Base-by-base conservation (phyloP, 768 basidiomycete genomes). In the Termitomyces sp. region DNA sequence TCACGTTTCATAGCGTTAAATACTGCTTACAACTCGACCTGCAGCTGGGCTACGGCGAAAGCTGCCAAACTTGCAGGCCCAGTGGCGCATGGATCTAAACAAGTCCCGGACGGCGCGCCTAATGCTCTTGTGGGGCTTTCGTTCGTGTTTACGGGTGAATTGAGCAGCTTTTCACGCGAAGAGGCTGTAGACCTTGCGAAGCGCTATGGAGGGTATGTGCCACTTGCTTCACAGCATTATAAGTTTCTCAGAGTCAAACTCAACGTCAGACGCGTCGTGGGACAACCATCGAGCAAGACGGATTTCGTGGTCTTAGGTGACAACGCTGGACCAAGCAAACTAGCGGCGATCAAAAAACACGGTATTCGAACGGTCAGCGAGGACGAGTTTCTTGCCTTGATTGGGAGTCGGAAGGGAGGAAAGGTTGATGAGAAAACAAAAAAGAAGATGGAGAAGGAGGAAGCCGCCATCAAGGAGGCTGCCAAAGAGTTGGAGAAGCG, bases 81-180 rank as follows among this genome's bases (percentile, higher is more conserved):
- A 0, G 69, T 76, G n/a, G 82, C 88, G 27, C 76, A 78, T n/a
- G 88, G 88, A 0, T 77, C 82, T 16, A 92, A 89, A 67, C 78
- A 82, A 15, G 80, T 91, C 22, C 91, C 91, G 0, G 85, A 93
- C 46, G 87, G 88, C 15, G 75, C 76, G 30, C 81, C 82, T 0
- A 81, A 88, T 65, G 93, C 91, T 67, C 78, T 99, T 9, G 82
- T 87, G 0, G 95, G 95, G 0, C 78, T 98, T 24, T 81, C 93
- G 0, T 89, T 99, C 67, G 96, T 99, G 22, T 99, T 99, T 63
- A 98, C 97, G 0, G 97, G 95, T 16, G 96, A 99, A 65, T 73
- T 98, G 48, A 83, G 81, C 49, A 89, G 88, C 59, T 86, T 98
- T 63, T 86, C 92, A 1, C 81, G 97, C 39, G 93, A 98, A 2